phyloP scores from a whole-genome alignment of 768 basidiomycete genomes.

The Podaxis mareebaensis region DNA sequence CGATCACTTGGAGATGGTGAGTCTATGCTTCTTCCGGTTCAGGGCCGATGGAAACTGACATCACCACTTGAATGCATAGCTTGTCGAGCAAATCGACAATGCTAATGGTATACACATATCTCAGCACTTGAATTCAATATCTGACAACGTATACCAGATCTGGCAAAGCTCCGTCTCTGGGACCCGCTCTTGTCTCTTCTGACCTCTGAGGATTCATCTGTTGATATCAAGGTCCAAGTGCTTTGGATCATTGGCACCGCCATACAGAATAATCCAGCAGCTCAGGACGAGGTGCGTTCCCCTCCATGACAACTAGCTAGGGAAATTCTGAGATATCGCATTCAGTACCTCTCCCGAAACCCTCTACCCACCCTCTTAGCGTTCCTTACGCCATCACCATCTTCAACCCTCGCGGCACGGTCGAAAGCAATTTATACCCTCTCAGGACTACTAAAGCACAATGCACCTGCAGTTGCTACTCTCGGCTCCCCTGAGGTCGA shows the following conservation, averaged over 20 bases:
- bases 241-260: constrained; percentile 91
- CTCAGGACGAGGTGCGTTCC: constrained; percentile 68
- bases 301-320: background rate
- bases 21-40: constrained; percentile 19
- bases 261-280: constrained; percentile 84
- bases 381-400: constrained; percentile 54
- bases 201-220: constrained; percentile 49
- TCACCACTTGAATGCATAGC: constrained; percentile 38
- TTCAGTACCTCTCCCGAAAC: constrained; percentile 60
- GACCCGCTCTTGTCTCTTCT: constrained; percentile 69
- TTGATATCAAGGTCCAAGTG: constrained; percentile 61
- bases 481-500: constrained; percentile 45
- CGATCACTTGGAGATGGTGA: constrained; percentile 87
- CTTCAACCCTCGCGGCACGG: constrained; percentile 54
- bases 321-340: constrained; percentile 1
- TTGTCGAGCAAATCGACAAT: constrained; percentile 89
- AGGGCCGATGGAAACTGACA: background rate
- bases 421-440: constrained; percentile 82
- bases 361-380: constrained; percentile 66
- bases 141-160: constrained; percentile 48
- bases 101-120: constrained; percentile 62
- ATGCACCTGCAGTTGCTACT: constrained; percentile 58
- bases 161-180: constrained; percentile 79
- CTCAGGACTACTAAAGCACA: constrained; percentile 80
- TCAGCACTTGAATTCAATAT: no score